Evolutionary conservation across 2,329 filamentous ascomycete species (phyloP), one percentile per base, ranked within the genome.

Genomic region (Fusarium tjaetaba): DNA sequence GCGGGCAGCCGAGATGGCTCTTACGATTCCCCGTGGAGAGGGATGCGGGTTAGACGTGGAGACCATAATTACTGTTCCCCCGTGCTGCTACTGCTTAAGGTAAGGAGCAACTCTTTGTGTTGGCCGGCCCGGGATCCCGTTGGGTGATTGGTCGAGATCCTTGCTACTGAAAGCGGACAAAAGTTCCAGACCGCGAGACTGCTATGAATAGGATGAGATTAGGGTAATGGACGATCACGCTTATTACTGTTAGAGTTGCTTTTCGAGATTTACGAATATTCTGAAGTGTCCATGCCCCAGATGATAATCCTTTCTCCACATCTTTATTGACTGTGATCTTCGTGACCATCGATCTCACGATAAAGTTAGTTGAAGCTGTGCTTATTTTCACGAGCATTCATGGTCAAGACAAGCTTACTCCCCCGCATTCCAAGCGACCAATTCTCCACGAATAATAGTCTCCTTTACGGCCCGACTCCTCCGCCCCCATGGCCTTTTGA

Each of bases 401-500:
- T 46, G 15, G 30, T 64, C 18, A 30, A 56, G 30, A 48, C 46
- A 52, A 68, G 70, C 58, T 71, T 61, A 58, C 57, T 73, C 60
- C 72, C 72, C 72, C 71, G 70, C 72, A 75, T 65, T 67, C 32
- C 55, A 30, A 38, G 20, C 32, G 38, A 56, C 52, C 46, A 61
- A 65, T 73, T 62, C 62, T 73, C 72, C 72, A 73, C 72, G 70
- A 74, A 75, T 68, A 55, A 46, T 13, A 24, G n/a, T 49, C 30
- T 53, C 43, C 26, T 26, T 46, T 52, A 46, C 73, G 72, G 72
- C 57, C 72, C 72, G 72, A 70, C 30, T 57, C 57, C 71, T 57
- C 70, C 73, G 69, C 28, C 41, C 53, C 60, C 42, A 52, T 41
- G 39, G 42, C 46, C 45, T 36, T 28, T 34, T 26, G 49, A 14